These are phyloP conservation scores for Globisporangium ultimum DNA, from an alignment of 352 stramenopile genomes.

Conservation along the genomic window DNA sequence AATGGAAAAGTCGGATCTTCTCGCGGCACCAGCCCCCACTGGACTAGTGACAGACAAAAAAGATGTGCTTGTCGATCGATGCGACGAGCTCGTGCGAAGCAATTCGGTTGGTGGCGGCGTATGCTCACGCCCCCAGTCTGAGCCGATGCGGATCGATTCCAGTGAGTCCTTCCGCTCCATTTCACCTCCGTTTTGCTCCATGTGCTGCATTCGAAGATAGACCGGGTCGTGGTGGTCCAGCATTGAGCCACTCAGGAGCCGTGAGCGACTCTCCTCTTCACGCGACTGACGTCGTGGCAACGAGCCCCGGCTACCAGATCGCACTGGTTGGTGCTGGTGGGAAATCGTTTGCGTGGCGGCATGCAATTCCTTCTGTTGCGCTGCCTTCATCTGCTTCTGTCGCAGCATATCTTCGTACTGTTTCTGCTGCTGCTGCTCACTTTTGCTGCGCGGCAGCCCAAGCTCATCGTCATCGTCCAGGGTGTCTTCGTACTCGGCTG, in stretches of 20 bases:
- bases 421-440: slow-evolving; percentile 23
- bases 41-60: not conserved
- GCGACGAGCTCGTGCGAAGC: slow-evolving; percentile 1
- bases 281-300: slow-evolving; percentile 5
- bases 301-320: not conserved
- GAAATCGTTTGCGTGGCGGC: slow-evolving; percentile 11
- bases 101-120: not conserved
- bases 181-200: not conserved
- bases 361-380: slow-evolving; percentile 19
- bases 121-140: slow-evolving; percentile 33
- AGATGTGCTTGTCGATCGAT: not conserved
- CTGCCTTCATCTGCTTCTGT: slow-evolving; percentile 20
- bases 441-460: slow-evolving; percentile 27
- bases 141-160: slow-evolving; percentile 40
- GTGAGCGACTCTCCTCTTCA: slow-evolving; percentile 9
- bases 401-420: slow-evolving; percentile 19
- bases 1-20: slow-evolving; percentile 6
- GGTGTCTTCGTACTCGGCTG: slow-evolving; percentile 4
- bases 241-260: slow-evolving; percentile 1
- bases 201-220: not conserved
- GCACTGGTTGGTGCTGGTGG: slow-evolving; percentile 5
- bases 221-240: slow-evolving; percentile 8
- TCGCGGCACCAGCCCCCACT: not conserved
- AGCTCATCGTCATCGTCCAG: slow-evolving; percentile 29
- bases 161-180: slow-evolving; percentile 19